Conservation (phyloP, 495 filamentous ascomycete genomes). For the Lentithecium fluviatile region DNA sequence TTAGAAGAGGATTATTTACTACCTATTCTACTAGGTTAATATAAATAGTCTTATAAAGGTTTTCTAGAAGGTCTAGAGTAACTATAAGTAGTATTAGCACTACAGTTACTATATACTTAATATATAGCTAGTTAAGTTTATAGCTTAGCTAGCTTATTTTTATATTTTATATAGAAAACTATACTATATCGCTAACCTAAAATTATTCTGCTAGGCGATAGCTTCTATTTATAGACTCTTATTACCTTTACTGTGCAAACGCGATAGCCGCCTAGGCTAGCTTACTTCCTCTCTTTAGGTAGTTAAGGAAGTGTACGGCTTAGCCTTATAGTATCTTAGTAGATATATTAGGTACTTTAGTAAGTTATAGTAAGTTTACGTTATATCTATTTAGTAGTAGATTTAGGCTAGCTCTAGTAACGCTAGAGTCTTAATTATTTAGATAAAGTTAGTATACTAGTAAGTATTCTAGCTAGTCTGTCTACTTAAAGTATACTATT, state of each 20-base stretch:
- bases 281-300: neutral
- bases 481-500: slow-evolving; percentile 4
- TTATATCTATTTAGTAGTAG: too few species aligned
- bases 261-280: neutral
- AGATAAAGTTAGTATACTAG: slow-evolving; percentile 1
- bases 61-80: neutral
- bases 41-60: neutral
- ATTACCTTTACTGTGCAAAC: neutral
- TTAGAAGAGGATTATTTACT: neutral
- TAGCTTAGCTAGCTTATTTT: neutral
- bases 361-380: too few species aligned
- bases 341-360: neutral
- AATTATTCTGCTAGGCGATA: neutral
- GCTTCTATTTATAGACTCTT: neutral
- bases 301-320: neutral
- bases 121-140: neutral
- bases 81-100: neutral
- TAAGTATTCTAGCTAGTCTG: neutral
- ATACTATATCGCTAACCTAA: neutral
- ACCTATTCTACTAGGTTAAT: neutral
- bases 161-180: slow-evolving; percentile 3
- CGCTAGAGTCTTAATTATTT: neutral
- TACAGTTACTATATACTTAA: slow-evolving; percentile 8
- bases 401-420: too few species aligned
- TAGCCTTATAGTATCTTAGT: neutral